These are phyloP conservation scores for Exophiala viscosa DNA, from an alignment of 2,329 filamentous ascomycete species.

Conservation along the genomic window DNA sequence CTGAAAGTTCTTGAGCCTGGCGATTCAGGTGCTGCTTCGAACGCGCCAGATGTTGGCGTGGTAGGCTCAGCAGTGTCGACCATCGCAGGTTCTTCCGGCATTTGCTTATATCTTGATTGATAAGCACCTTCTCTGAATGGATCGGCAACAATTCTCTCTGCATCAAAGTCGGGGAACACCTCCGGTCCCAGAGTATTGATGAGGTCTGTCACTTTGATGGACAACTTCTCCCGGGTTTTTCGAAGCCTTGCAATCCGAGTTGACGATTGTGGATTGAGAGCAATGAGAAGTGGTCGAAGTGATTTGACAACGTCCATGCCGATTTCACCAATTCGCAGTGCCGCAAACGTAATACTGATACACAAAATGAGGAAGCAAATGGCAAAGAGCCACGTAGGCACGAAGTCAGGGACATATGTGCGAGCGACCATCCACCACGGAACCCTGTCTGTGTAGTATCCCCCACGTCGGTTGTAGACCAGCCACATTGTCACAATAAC, in stretches of 20 bases:
- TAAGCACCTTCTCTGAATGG: slow-evolving; percentile 41
- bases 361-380: slow-evolving; percentile 74
- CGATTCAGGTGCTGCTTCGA: slow-evolving; percentile 27
- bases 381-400: slow-evolving; percentile 75
- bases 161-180: slow-evolving; percentile 94
- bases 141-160: slow-evolving; percentile 62
- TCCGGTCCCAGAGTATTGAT: slow-evolving; percentile 96
- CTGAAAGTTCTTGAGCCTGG: slow-evolving; percentile 37
- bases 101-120: slow-evolving; percentile 27
- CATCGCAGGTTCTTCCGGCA: slow-evolving; percentile 23
- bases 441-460: slow-evolving; percentile 73
- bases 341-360: slow-evolving; percentile 84
- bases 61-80: slow-evolving; percentile 34
- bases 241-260: slow-evolving; percentile 80
- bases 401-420: slow-evolving; percentile 65
- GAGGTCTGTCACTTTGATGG: slow-evolving; percentile 77
- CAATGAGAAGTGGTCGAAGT: slow-evolving; percentile 78
- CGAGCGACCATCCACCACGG: slow-evolving; percentile 71
- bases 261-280: slow-evolving; percentile 76
- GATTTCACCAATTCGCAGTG: slow-evolving; percentile 92
- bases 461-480: slow-evolving; percentile 75
- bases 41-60: slow-evolving; percentile 27
- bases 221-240: slow-evolving; percentile 67
- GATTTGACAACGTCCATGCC: slow-evolving; percentile 99
- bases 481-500: slow-evolving; percentile 71